Evolutionary conservation across 106 monocot species (phyloP).

Genomic region (Xerophyta viscosa): DNA sequence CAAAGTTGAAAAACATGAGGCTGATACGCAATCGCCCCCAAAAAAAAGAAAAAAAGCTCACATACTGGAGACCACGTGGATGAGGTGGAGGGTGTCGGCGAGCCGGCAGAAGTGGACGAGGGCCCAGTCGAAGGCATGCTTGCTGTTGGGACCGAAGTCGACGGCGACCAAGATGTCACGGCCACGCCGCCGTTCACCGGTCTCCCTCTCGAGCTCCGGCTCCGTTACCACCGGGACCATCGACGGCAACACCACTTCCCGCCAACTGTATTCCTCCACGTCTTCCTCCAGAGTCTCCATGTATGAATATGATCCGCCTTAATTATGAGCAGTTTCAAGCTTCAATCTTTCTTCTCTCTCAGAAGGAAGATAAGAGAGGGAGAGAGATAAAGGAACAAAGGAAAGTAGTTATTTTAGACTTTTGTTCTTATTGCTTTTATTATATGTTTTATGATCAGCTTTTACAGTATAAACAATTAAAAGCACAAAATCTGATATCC

Average conservation of each 20-base stretch:
- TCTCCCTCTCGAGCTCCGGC: conserved; percentile 62
- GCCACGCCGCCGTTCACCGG: conserved; percentile 55
- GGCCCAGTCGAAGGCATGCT: conserved; percentile 77
- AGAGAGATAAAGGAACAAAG: too few species aligned
- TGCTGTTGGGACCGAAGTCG: conserved; percentile 66
- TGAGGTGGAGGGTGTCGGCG: conserved; percentile 80
- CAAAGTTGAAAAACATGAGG: not conserved
- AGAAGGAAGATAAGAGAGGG: too few species aligned
- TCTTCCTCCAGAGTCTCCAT: conserved; percentile 70
- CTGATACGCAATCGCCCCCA: too few species aligned
- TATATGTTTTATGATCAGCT: too few species aligned
- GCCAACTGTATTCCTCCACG: conserved; percentile 69
- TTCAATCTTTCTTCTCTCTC: too few species aligned
- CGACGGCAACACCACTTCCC: conserved; percentile 65
- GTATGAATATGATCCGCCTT: too few species aligned
- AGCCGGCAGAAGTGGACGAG: conserved; percentile 80
- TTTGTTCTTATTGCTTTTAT: too few species aligned
- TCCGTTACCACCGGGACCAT: conserved; percentile 46
- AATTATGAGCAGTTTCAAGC: too few species aligned
- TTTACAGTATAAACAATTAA: too few species aligned
- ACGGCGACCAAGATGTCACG: conserved; percentile 64
- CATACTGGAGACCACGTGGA: conserved; percentile 70
- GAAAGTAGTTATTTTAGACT: too few species aligned
- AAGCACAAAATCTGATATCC: too few species aligned
- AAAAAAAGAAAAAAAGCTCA: too few species aligned